Base-by-base conservation (phyloP, 2,329 filamentous ascomycete genomes). In the Chrysosporium queenslandicum region DNA sequence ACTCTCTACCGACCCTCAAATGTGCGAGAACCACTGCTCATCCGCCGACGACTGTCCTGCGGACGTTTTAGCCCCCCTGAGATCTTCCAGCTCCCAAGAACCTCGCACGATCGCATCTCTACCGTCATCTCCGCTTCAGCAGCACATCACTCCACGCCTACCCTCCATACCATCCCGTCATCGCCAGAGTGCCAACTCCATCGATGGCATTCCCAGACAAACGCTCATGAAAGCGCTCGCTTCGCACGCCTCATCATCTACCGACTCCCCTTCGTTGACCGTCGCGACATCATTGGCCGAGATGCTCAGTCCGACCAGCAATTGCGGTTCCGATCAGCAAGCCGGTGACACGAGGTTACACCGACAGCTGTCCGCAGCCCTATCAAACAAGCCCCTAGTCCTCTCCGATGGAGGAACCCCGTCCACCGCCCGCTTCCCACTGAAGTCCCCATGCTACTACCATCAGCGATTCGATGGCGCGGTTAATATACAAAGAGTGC, bases 391-490 rank as follows among this genome's bases (percentile, higher is more conserved):
- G 36, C 74, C 76, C 53, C 55, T 74, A 59, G 67, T 9, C 56
- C 16, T 59, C 3, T 65, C 67, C 66, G 55, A 74, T 60, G 65
- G 78, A 62, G 58, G 74, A 61, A 64, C 67, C 12, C 65, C 70
- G 61, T 70, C 65, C 16, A 66, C 70, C 14, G 66, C 71, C 6
- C 66, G 78, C 14, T 77, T 90, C 59, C 78, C 85, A 8, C 74
- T 97, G 50, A 85, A 91, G 61, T 96, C 90, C 41, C 92, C 92
- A 12, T 98, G 92, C 73, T 98, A 94, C 72, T 97, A 95, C 73
- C 92, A 98, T 71, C 87, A 94, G 71, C 82, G 91, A 57, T 98
- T 98, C 64, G 92, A 96, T 62, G 89, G 95, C 66, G 87, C 90
- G 7, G 88, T 98, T 61, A 88, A 98, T 67, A 88, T 97, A 54